Conservation (phyloP, 2,329 filamentous ascomycete species). For the Trichoderma pleuroti region DNA sequence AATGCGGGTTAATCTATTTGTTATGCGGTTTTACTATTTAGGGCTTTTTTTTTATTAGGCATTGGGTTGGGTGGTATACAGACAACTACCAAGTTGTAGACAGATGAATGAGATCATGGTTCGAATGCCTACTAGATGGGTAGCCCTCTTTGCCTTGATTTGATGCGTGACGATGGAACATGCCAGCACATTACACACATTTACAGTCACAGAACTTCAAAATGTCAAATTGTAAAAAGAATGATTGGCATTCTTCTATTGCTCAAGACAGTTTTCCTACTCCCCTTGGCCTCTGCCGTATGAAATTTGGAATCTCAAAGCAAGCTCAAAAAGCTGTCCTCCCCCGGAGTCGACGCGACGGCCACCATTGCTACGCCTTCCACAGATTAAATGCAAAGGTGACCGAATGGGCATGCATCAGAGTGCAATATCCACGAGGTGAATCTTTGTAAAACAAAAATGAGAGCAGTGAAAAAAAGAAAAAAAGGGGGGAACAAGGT, state of each 20-base stretch:
- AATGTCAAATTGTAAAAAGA: background rate
- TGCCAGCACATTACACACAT: background rate
- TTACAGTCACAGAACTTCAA: background rate
- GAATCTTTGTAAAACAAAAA: conserved; percentile 17
- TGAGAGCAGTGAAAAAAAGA: background rate
- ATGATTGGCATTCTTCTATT: conserved; percentile 5
- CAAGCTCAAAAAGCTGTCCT: background rate
- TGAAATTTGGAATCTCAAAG: background rate
- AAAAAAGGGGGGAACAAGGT: background rate
- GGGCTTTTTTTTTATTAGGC: background rate
- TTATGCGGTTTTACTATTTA: background rate
- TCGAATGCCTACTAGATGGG: background rate
- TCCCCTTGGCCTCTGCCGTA: conserved; percentile 17
- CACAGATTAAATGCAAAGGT: conserved; percentile 13
- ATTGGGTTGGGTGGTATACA: background rate
- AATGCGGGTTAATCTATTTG: conserved; percentile 1
- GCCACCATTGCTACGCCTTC: conserved; percentile 12
- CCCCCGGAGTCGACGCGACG: background rate
- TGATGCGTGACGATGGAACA: background rate
- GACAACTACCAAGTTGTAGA: background rate
- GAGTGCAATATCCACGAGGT: conserved; percentile 2
- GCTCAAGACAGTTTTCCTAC: conserved; percentile 14
- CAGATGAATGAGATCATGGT: background rate
- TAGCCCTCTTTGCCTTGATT: background rate
- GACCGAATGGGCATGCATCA: conserved; percentile 6